These are phyloP conservation scores for Bolboschoenoplectus hybrid DNA, from an alignment of 202 grass and related monocot species.

Conservation along the genomic window DNA sequence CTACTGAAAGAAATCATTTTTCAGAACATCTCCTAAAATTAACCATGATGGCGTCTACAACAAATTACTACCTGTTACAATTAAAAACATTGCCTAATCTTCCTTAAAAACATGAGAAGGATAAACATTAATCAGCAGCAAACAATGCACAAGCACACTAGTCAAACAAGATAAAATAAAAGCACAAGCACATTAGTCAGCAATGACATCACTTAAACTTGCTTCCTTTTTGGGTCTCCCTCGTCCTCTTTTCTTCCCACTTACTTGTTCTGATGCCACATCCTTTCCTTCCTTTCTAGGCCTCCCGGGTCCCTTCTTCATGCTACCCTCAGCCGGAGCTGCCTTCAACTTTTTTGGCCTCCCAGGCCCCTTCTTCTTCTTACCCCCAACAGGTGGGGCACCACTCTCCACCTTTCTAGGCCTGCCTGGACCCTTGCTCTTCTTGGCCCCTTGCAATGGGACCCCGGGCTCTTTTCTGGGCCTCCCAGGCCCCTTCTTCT, in stretches of 20 bases:
- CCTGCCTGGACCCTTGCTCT: constrained; percentile 38
- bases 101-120: constrained; percentile 4
- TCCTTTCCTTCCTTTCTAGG: constrained; percentile 9
- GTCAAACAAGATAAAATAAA: not conserved
- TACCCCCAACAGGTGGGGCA: not conserved
- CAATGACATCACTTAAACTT: not conserved
- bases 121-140: not conserved
- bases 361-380: not conserved
- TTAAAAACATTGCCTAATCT: constrained; percentile 20
- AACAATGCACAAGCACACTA: constrained; percentile 23
- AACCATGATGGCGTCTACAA: not conserved
- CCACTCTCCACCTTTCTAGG: constrained; percentile 19
- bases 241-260: not conserved
- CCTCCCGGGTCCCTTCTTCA: constrained; percentile 21
- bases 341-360: not conserved
- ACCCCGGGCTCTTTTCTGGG: constrained; percentile 1
- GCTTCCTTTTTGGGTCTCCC: constrained; percentile 14
- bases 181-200: not conserved
- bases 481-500: constrained; percentile 31
- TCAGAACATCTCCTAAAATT: constrained; percentile 13
- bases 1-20: not conserved
- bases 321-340: too few species aligned
- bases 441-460: not conserved
- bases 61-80: constrained; percentile 18
- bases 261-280: constrained; percentile 14